Percentiles rank a stretch among this genome's conserved stretches.
These are phyloP conservation scores for Steccherinum ochraceum DNA, from an alignment of 768 basidiomycete genomes.

Conservation along the genomic window DNA sequence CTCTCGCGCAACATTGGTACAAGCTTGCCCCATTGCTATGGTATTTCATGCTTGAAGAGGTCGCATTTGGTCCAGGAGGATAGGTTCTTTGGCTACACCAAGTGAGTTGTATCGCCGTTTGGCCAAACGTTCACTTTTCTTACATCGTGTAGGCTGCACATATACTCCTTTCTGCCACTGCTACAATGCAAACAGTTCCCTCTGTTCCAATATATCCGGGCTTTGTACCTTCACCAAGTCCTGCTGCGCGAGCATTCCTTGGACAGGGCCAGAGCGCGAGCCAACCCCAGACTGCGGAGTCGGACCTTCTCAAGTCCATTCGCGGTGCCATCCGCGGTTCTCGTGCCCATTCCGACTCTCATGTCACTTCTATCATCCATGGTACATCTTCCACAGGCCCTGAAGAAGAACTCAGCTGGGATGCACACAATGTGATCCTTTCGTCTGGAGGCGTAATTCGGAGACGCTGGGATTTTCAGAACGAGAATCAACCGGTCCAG, in stretches of 20 bases:
- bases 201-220: too few relatives aligned
- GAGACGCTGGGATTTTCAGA: constrained; percentile 70
- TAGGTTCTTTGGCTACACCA: too few relatives aligned
- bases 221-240: neutral
- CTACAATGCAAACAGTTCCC: too few relatives aligned
- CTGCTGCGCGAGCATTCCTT: neutral
- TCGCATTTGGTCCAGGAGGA: too few relatives aligned
- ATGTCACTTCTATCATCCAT: neutral
- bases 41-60: too few relatives aligned
- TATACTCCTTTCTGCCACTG: too few relatives aligned
- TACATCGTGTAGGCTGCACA: too few relatives aligned
- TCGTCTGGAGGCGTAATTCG: constrained; percentile 61
- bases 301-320: neutral
- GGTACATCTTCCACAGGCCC: neutral
- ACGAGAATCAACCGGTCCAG: constrained; percentile 68
- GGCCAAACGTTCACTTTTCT: too few relatives aligned
- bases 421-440: constrained; percentile 53
- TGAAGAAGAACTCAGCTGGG: constrained; percentile 64
- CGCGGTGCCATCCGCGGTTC: neutral
- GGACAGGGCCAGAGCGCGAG: neutral
- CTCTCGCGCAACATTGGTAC: too few relatives aligned
- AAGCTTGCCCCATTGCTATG: too few relatives aligned
- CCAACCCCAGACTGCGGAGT: neutral
- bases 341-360: neutral
- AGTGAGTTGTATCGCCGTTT: too few relatives aligned